A percentile compares a stretch with the other conserved stretches of the same genome.
phyloP scores from a whole-genome alignment of 1,284 basidiomycete genomes.

The Ceratobasidium papillatum region DNA sequence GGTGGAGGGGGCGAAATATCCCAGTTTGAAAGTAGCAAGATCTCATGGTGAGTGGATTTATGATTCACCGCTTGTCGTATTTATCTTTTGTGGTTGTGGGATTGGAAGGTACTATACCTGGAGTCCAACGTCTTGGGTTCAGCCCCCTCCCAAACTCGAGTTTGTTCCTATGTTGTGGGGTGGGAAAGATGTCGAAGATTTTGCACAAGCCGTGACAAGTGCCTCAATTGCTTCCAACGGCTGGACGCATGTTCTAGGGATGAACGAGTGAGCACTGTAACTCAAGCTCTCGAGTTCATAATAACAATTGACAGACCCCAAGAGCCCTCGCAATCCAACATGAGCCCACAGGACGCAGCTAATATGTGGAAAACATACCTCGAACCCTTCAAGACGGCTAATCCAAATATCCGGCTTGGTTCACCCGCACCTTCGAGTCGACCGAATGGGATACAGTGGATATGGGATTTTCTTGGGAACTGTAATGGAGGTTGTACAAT shows the following conservation, averaged over 20 bases:
- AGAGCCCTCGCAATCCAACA: constrained; percentile 23
- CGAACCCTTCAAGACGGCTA: constrained; percentile 48
- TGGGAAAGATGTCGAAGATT: constrained; percentile 48
- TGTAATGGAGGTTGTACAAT: constrained; percentile 56
- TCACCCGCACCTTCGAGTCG: constrained; percentile 57
- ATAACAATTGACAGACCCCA: constrained; percentile 6
- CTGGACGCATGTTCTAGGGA: constrained; percentile 51
- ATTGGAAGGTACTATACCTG: constrained; percentile 43
- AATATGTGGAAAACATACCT: constrained; percentile 47
- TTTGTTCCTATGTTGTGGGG: constrained; percentile 58
- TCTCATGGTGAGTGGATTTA: constrained; percentile 17
- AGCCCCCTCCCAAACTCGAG: constrained; percentile 37
- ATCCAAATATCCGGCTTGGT: constrained; percentile 53
- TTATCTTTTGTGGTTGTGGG: not conserved
- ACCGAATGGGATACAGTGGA: constrained; percentile 56
- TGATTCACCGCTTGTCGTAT: not conserved
- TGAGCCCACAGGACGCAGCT: constrained; percentile 48
- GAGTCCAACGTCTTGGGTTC: constrained; percentile 36
- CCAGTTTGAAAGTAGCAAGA: constrained; percentile 23
- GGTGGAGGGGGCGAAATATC: constrained; percentile 34
- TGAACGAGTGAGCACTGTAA: constrained; percentile 51
- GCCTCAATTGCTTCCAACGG: constrained; percentile 48
- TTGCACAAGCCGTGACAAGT: constrained; percentile 49
- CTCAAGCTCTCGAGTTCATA: not conserved
- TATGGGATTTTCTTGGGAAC: constrained; percentile 54